These are phyloP conservation scores for Lasiosphaeria ovina DNA, from an alignment of 495 filamentous ascomycete species.

Conservation along the genomic window DNA sequence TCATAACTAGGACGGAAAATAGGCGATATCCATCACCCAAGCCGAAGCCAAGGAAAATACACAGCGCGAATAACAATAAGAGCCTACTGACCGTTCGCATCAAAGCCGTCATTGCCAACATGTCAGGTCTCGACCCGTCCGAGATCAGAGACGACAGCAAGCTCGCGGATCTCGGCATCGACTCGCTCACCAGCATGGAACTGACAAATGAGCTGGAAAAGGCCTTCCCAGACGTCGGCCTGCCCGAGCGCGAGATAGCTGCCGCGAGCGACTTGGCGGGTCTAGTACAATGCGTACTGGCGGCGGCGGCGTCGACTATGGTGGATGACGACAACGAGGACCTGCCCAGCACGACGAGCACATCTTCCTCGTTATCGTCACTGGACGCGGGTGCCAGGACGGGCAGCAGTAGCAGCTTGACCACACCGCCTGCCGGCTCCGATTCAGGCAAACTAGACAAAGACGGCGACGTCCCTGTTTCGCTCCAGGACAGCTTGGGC, in stretches of 20 bases:
- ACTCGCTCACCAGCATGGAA: slow-evolving; percentile 57
- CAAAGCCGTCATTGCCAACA: slow-evolving; percentile 29
- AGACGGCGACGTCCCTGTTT: background rate
- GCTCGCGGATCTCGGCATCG: slow-evolving; percentile 53
- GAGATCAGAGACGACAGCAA: slow-evolving; percentile 40
- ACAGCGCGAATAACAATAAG: background rate
- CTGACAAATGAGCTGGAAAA: slow-evolving; percentile 18
- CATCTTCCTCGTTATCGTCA: no score
- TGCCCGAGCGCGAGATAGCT: slow-evolving; percentile 45
- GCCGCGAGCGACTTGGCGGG: slow-evolving; percentile 36
- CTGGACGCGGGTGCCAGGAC: no score
- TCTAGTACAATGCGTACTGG: slow-evolving; percentile 33
- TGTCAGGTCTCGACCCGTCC: slow-evolving; percentile 44
- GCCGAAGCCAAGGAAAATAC: slow-evolving; percentile 3
- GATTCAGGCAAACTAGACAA: background rate
- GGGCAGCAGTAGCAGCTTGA: no score
- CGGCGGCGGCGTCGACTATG: slow-evolving; percentile 14
- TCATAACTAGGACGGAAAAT: no score
- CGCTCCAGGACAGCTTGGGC: background rate
- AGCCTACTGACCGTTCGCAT: slow-evolving; percentile 26
- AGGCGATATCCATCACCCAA: background rate
- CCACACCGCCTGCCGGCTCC: no score
- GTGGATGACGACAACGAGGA: background rate
- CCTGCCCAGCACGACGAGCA: no score
- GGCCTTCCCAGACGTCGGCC: background rate